phyloP scores from a whole-genome alignment of 768 basidiomycete species.

The Xerocomus spinulosus region DNA sequence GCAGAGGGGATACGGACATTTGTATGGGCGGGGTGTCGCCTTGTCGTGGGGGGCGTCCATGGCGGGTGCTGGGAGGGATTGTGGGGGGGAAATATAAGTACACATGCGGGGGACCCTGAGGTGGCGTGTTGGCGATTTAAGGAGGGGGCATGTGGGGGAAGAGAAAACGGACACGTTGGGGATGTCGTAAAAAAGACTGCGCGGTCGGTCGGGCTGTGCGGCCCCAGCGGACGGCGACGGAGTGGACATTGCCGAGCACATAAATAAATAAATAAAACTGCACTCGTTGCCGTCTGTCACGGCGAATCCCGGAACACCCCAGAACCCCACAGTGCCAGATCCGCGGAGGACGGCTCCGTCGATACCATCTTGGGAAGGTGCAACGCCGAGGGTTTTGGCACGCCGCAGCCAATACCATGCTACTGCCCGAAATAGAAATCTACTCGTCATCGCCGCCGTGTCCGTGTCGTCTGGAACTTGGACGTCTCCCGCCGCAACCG shows the following conservation, averaged over 20 bases:
- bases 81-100: conserved; percentile 28
- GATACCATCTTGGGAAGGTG: too few species aligned
- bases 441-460: not conserved
- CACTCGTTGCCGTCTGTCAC: too few species aligned
- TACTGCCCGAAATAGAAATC: conserved; percentile 1
- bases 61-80: conserved; percentile 12
- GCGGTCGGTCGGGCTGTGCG: not conserved
- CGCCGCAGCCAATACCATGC: not conserved
- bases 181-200: not conserved
- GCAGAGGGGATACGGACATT: conserved; percentile 89
- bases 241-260: too few species aligned
- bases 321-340: not conserved
- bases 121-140: conserved; percentile 16
- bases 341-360: not conserved
- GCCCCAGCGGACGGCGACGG: not conserved
- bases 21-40: conserved; percentile 74
- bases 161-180: not conserved
- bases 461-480: conserved; percentile 47
- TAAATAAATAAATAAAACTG: too few species aligned
- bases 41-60: conserved; percentile 37
- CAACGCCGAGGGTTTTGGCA: too few species aligned
- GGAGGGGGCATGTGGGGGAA: conserved; percentile 5
- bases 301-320: conserved; percentile 15
- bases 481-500: conserved; percentile 63
- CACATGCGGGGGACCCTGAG: conserved; percentile 22